These are phyloP conservation scores for Echeveria elegans DNA, from an alignment of 164 flowering plant species.

Conservation along the genomic window DNA sequence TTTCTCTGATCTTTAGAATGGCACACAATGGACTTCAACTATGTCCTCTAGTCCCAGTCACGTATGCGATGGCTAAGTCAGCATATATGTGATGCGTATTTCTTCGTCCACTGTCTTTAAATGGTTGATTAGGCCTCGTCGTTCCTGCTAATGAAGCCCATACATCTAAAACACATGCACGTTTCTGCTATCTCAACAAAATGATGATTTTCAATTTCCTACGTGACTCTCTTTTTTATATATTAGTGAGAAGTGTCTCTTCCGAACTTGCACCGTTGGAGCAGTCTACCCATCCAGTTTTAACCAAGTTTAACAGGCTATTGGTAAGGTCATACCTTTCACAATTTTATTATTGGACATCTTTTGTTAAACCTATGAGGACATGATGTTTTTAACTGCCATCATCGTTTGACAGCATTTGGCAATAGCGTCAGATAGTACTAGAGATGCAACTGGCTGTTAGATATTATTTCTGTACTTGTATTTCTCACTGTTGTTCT, in stretches of 20 bases:
- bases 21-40: neutral
- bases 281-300: slow-evolving; percentile 28
- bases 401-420: too few relatives aligned
- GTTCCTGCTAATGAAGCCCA: neutral
- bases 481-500: neutral
- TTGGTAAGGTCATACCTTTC: slow-evolving; percentile 42
- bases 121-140: neutral
- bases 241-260: slow-evolving; percentile 12
- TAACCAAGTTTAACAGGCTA: slow-evolving; percentile 51
- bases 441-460: neutral
- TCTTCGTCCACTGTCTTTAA: neutral
- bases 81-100: neutral
- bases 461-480: neutral
- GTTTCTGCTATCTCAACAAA: neutral
- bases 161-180: neutral
- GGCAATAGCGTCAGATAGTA: neutral
- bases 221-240: slow-evolving; percentile 17
- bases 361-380: neutral
- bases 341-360: neutral
- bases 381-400: too few relatives aligned
- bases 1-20: neutral
- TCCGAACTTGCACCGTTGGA: slow-evolving; percentile 35
- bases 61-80: neutral
- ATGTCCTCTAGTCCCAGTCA: neutral
- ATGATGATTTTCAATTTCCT: too few relatives aligned